Conservation (phyloP, 805 yeast species). For the Ascoidea asiatica region DNA sequence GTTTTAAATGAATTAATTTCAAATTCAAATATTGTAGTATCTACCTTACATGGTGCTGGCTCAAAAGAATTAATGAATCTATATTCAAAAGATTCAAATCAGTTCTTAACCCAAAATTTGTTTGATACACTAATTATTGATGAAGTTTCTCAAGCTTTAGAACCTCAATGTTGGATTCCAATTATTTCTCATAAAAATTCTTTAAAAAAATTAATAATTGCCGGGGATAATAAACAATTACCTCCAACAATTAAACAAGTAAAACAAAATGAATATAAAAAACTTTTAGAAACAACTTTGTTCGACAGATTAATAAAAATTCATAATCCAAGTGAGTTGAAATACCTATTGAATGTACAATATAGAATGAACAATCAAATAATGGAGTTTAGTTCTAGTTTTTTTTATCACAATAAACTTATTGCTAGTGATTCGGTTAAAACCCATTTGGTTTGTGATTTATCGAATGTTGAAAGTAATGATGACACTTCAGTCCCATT, state of each 20-base stretch:
- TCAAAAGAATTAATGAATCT: constrained; percentile 50
- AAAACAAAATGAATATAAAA: constrained; percentile 25
- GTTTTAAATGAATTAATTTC: constrained; percentile 43
- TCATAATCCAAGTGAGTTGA: constrained; percentile 32
- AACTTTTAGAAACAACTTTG: constrained; percentile 46
- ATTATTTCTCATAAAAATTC: constrained; percentile 47
- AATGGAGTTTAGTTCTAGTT: constrained; percentile 63
- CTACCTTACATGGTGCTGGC: constrained; percentile 86
- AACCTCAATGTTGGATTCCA: constrained; percentile 97
- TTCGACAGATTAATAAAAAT: constrained; percentile 63
- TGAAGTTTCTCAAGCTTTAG: constrained; percentile 89
- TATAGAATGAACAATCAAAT: constrained; percentile 77
- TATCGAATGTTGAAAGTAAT: constrained; percentile 31
- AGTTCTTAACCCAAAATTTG: constrained; percentile 16
- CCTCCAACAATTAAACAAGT: constrained; percentile 78
- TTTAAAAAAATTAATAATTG: constrained; percentile 51
- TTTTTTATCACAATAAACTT: constrained; percentile 50
- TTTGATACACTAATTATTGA: constrained; percentile 83
- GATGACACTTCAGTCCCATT: constrained; percentile 46
- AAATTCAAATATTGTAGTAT: constrained; percentile 54
- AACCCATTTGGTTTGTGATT: constrained; percentile 36
- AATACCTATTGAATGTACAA: constrained; percentile 56
- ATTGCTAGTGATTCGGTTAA: constrained; percentile 50
- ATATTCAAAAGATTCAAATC: constrained; percentile 20
- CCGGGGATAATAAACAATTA: constrained; percentile 87